Percentiles rank a stretch among this genome's conserved stretches.
Evolutionary conservation across 805 yeast genomes (phyloP).

Genomic region (Ogataea siamensis): DNA sequence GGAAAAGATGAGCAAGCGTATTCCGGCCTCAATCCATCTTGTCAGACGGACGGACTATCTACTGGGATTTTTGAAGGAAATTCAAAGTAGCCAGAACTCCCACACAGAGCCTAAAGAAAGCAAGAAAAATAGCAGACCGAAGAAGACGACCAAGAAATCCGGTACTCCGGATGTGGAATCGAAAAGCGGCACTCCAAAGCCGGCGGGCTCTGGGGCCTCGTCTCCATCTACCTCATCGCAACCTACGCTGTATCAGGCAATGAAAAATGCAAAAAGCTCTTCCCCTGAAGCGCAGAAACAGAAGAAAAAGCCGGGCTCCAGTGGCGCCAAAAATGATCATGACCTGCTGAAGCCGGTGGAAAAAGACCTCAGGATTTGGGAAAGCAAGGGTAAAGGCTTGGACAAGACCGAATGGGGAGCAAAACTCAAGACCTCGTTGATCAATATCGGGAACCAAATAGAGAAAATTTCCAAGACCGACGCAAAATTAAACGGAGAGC

Average conservation of each 20-base stretch:
- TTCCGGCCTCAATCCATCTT: slow-evolving; percentile 90
- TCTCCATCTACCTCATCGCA: slow-evolving; percentile 17
- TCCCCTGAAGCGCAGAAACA: slow-evolving; percentile 6
- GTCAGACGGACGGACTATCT: slow-evolving; percentile 90
- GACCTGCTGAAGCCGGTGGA: slow-evolving; percentile 30
- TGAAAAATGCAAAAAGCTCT: slow-evolving; percentile 15
- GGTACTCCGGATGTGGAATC: slow-evolving; percentile 26
- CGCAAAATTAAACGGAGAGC: slow-evolving; percentile 24
- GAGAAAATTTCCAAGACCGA: slow-evolving; percentile 26
- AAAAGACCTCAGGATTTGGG: slow-evolving; percentile 31
- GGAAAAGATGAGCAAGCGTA: slow-evolving; percentile 50
- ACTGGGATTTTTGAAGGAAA: slow-evolving; percentile 63
- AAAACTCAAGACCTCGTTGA: slow-evolving; percentile 28
- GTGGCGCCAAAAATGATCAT: slow-evolving; percentile 18
- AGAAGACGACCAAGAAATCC: slow-evolving; percentile 25
- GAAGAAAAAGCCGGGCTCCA: slow-evolving; percentile 13
- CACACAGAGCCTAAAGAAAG: slow-evolving; percentile 11
- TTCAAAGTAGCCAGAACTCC: slow-evolving; percentile 5
- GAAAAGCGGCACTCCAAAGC: slow-evolving; percentile 19
- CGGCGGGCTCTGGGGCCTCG: slow-evolving; percentile 10
- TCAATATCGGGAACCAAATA: slow-evolving; percentile 33
- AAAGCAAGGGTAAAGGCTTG: slow-evolving; percentile 32
- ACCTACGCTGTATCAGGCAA: slow-evolving; percentile 24
- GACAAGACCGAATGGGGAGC: slow-evolving; percentile 34
- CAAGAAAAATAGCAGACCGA: slow-evolving; percentile 23